Base-by-base conservation (phyloP, 2,329 filamentous ascomycete genomes). In the Chalaropsis ovoidea region DNA sequence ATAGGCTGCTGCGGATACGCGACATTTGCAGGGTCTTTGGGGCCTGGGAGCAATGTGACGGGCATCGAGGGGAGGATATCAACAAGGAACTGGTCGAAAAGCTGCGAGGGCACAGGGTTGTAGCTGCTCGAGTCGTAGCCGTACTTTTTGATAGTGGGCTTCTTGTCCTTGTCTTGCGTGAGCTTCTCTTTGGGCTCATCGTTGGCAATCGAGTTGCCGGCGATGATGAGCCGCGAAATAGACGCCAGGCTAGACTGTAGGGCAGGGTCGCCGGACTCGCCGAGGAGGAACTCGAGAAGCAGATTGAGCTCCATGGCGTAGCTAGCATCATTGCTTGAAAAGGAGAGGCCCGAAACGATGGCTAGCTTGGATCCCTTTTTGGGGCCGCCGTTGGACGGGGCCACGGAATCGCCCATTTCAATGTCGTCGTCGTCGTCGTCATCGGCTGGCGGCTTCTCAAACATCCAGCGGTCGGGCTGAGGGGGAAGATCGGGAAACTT, bases 1-100 rank as follows among this genome's bases (percentile, higher is more conserved):
- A 99, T 88, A 1, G 90, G 88, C 74, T 97, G 94, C 72, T 99
- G 94, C 0, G 94, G 94, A 35, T 96, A 84, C 69, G 89, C 88
- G 63, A 89, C 85, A 72, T 95, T 96, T 62, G 94, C 91, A 0
- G 94, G 92, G 74, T 99, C 95, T 41, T 83, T 81, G 17, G 82
- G 82, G 17, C 94, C 94, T 0, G 95, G 90, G 68, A 99, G 82
- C 19, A 99, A 78, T 0, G 94, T 99, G 64, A 99, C 80, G 2
- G 94, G 92, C 31, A 99, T 84, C 17, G 87, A 88, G 1, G 92
- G 91, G 2, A 99, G 83, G 13, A 99, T 79, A 60, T 87, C 82
- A 1, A 87, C 80, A 42, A 99, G 82, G 74, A 96, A 94, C 5
- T 83, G 81, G 77, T 99, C 94, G 42, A 99, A 82, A 60, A 89